Base-by-base conservation (phyloP, 2,329 filamentous ascomycete genomes). In the Colletotrichum brevisporum region DNA sequence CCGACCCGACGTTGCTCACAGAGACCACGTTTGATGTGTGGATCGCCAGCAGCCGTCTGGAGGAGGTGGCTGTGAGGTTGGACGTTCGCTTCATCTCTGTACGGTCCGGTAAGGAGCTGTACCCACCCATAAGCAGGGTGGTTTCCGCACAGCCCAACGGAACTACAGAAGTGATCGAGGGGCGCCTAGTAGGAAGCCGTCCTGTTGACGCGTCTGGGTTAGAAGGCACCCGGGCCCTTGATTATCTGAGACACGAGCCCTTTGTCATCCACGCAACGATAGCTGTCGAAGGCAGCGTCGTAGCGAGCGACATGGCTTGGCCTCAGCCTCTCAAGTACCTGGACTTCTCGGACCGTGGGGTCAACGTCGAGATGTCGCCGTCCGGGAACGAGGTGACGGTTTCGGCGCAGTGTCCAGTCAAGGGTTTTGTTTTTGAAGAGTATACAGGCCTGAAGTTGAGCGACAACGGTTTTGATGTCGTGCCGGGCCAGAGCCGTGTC, bases 301-400 rank as follows among this genome's bases (percentile, higher is more conserved):
- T 87, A 2, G 81, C 86, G 5, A 77, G 82, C 12, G 85, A 86
- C 65, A 79, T 83, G 10, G 86, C 86, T 41, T 91, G 89, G 88
- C 88, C 88, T 0, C 86, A 90, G 51, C 89, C 89, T 0, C 72
- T 90, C 55, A 91, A 91, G 76, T 90, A 89, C 70, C 76, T 89
- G 1, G 82, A 85, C 71, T 78, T 90, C 47, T 76, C 80, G 9
- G 77, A 83, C 45, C 82, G 85, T 27, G 74, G 78, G 0, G 75
- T 88, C 18, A 73, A 73, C 6, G 73, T 83, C 21, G 50, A 54
- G 31, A 18, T 41, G 8, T 60, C 47, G 8, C 45, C 47, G 8
- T 21, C 16, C 41, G 6, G 16, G 6, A 4, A 43, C 13, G 41
- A 43, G 41, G 41, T 43, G 41, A 43, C 41, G 15, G n/a, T 60